Conservation (phyloP, 2,329 filamentous ascomycete genomes). For the Fusarium sp. region DNA sequence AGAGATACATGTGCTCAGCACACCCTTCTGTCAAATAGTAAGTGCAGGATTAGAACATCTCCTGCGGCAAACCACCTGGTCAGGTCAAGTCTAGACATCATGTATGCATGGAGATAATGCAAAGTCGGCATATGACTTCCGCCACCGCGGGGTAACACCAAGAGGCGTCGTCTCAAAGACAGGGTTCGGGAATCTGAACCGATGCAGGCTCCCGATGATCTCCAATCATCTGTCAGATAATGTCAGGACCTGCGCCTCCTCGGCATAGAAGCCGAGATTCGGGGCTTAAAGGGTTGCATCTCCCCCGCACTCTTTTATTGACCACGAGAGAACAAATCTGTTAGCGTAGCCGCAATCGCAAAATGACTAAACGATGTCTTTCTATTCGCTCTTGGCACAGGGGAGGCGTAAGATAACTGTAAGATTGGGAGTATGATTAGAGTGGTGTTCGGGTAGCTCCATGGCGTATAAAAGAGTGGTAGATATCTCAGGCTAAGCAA, state of each 20-base stretch:
- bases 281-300: background rate
- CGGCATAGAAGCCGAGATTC: background rate
- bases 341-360: background rate
- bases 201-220: background rate
- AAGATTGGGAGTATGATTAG: background rate
- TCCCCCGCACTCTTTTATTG: background rate
- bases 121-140: background rate
- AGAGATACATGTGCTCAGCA: background rate
- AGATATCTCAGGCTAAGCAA: background rate
- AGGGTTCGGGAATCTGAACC: constrained; percentile 1
- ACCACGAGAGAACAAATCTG: too few relatives aligned
- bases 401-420: background rate
- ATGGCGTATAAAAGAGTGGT: background rate
- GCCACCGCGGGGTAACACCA: background rate
- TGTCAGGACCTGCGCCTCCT: background rate
- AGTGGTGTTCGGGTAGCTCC: background rate
- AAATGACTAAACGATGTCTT: background rate
- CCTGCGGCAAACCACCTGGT: background rate
- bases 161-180: background rate
- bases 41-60: background rate
- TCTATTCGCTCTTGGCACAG: background rate
- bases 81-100: background rate
- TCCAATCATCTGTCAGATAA: background rate
- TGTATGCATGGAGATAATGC: background rate
- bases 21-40: background rate